Conservation (phyloP, 495 filamentous ascomycete genomes). For the Immersiella caudata region DNA sequence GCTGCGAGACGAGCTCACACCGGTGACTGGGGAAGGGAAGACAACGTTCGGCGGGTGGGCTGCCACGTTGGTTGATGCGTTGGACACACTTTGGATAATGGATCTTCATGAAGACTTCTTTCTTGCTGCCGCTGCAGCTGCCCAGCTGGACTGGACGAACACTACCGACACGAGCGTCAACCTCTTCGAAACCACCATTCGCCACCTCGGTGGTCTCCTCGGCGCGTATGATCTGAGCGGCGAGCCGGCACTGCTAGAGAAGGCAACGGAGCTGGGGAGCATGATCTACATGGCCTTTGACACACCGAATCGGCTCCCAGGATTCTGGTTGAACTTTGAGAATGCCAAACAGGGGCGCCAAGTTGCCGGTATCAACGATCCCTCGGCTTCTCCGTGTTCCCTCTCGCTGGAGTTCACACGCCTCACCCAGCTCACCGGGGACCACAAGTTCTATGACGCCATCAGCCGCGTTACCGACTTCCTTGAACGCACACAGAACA, state of each 20-base stretch:
- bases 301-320: constrained; percentile 80
- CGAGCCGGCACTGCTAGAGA: constrained; percentile 61
- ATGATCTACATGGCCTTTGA: constrained; percentile 80
- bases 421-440: constrained; percentile 75
- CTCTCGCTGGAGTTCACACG: constrained; percentile 83
- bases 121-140: constrained; percentile 64
- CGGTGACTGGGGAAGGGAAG: constrained; percentile 41
- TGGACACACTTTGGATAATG: constrained; percentile 92
- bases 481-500: constrained; percentile 67
- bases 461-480: constrained; percentile 76
- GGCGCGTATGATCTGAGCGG: constrained; percentile 76
- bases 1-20: constrained; percentile 71
- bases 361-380: constrained; percentile 53
- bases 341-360: constrained; percentile 80
- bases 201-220: constrained; percentile 74
- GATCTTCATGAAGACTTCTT: constrained; percentile 79
- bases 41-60: constrained; percentile 67
- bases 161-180: constrained; percentile 53
- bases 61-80: constrained; percentile 80
- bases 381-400: constrained; percentile 75
- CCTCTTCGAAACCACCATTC: constrained; percentile 76
- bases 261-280: constrained; percentile 75
- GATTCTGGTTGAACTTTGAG: constrained; percentile 36
- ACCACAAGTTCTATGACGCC: constrained; percentile 81
- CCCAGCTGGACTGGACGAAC: constrained; percentile 72